Base-by-base conservation (phyloP, 257 asterid species). In the Solanum corneliomulleri region DNA sequence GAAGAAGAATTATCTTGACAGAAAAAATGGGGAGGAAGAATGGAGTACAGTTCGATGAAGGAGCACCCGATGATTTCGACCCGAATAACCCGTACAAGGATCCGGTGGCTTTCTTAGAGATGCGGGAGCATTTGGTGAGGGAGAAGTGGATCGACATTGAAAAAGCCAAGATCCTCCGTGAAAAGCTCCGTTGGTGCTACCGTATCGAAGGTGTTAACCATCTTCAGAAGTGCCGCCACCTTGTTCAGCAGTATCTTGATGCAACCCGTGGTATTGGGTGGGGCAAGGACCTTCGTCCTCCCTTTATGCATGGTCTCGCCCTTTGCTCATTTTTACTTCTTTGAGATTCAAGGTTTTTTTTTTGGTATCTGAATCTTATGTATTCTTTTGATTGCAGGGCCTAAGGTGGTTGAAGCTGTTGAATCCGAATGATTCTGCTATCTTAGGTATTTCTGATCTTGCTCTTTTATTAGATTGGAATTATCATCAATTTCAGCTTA, bases 71-170 rank as follows among this genome's bases (percentile, higher is more conserved):
- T 86, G 93, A 93, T 60, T 96, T 94, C 92, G 98, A 96, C 91
- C 96, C 95, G 86, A 95, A 90, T 41, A 91, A 95, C 58, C 99
- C 99, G 29, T 95, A 95, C 89, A 96, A 93, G 90, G 99, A 96
- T 87, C 98, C 99, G 85, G 99, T 96, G 42, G 98, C 98, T 42
- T 91, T 92, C 91, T 91, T 95, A 31, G 99, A 96, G 95, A 96
- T 96, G 99, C 90, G 98, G 84, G 99, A 96, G 91, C 94, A 96
- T 77, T 74, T 96, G 87, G 98, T 96, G 12, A 89, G 99, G 62
- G 98, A 95, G 92, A 96, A 95, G 85, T 96, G 99, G 99, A 94
- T 96, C 98, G 93, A 93, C 86, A 96, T 96, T 93, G 99, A 96
- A 91, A 96, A 94, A 89, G 99, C 99, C 41, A 96, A 96, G 93